Base-by-base conservation (phyloP, 257 asterid genomes). In the Euphrasia confusa region DNA sequence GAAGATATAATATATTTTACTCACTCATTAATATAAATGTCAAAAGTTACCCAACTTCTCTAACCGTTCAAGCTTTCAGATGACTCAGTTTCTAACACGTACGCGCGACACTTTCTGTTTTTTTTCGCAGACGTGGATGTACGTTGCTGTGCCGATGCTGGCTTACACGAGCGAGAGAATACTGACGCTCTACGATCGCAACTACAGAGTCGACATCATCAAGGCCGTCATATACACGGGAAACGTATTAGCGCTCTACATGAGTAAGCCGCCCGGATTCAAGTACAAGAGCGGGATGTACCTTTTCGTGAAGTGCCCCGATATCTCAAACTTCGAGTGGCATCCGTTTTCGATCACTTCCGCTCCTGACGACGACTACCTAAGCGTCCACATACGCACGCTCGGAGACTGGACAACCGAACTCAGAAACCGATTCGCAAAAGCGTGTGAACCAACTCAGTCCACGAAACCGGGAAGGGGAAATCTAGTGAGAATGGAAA, bases 311-410 rank as follows among this genome's bases (percentile, higher is more conserved):
- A 84, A 86, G 78, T 89, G 96, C 70, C 90, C 87, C 10, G 85
- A 86, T 68, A 76, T 92, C 60, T 89, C 97, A 39, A 66, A 48
- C 61, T 92, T 83, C 54, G 96, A 92, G 65, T 86, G 99, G 96
- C 98, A 91, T 77, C 95, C 98, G 6, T 91, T 91, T 77, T 88
- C 98, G 15, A 86, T 91, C 71, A 91, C 98, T 64, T 91, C 96
- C 65, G 96, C 96, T 42, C 98, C 98, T n/a, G 95, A 77, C 10
- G 96, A 91, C 44, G 79, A 75, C 61, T 86, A 82, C 61, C 70
- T 91, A 63, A 88, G 96, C 21, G 86, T 91, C 58, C 96, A 91
- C 63, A 86, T 91, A 52, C 94, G 95, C 30, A 73, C 96, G 1
- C 45, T 86, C 44, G 98, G 98, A 56, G 98, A 91, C 66, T 91